Base-by-base conservation (phyloP, 2,329 filamentous ascomycete genomes). In the Aspergillus flavus region DNA sequence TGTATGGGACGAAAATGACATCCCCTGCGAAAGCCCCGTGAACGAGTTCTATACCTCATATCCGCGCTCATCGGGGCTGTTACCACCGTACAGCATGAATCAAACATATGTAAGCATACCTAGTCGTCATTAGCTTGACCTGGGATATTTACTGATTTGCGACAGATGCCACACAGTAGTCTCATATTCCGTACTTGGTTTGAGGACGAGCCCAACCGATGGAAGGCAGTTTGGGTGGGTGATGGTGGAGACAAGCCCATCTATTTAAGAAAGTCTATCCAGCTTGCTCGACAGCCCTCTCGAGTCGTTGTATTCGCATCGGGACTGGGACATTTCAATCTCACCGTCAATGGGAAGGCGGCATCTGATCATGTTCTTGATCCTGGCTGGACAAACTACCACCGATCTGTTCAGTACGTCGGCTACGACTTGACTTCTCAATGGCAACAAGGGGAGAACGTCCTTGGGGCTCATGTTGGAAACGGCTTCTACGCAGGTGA, bases 401-500 rank as follows among this genome's bases (percentile, higher is more conserved):
- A 71, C 45, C 64, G 68, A 9, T 63, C 65, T 11, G 64, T 71
- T 9, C 80, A 82, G 11, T 82, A 79, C 53, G 79, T 80, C 1
- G 78, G 74, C 2, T 81, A 82, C 63, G 80, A 83, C 61, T 66
- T 82, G 6, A 80, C 80, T 5, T 53, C 67, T 2, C 71, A 73
- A 12, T 60, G 82, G 1, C 64, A 34, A 0, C 50, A 64, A 12
- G 76, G 76, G 0, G 71, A 73, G 12, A 79, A 80, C 43, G 75
- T 75, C 1, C 61, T 80, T 10, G 77, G 74, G 6, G 77, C 76
- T 6, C 76, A 80, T 59, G 65, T 82, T 1, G 79, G 79, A 9
- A 82, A 83, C 36, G 81, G 81, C 0, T 83, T 82, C 66, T 82
- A 81, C 48, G 80, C 80, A 9, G 80, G 81, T 2, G 70, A 72